These are phyloP conservation scores for Ganoderma sp. DNA, from an alignment of 1,284 basidiomycete genomes.

Conservation along the genomic window DNA sequence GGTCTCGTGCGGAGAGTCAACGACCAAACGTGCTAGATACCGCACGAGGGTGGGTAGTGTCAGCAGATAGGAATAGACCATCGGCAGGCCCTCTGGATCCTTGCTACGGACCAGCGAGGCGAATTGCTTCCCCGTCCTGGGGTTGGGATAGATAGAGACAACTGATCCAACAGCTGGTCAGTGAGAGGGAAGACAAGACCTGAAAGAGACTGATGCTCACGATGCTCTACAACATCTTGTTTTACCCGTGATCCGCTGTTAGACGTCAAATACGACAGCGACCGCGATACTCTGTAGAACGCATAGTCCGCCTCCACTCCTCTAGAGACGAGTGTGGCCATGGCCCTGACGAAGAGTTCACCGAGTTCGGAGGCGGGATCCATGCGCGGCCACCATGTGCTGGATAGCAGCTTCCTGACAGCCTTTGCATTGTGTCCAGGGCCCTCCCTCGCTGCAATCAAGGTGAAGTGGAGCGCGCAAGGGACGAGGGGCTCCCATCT, in stretches of 20 bases:
- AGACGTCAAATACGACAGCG: slow-evolving; percentile 6
- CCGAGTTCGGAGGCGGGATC: slow-evolving; percentile 14
- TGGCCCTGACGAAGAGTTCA: slow-evolving; percentile 20
- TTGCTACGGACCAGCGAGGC: slow-evolving; percentile 6
- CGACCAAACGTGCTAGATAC: slow-evolving; percentile 11
- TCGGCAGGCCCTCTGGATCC: slow-evolving; percentile 8
- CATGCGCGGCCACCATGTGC: too few relatives aligned
- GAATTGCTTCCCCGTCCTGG: neutral
- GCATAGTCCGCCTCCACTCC: neutral
- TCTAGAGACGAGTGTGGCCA: slow-evolving; percentile 21
- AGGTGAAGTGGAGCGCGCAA: slow-evolving; percentile 18
- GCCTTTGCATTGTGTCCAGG: slow-evolving; percentile 1
- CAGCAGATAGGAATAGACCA: slow-evolving; percentile 14
- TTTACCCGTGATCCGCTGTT: slow-evolving; percentile 10
- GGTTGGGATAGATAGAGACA: slow-evolving; percentile 7
- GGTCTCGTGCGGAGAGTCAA: slow-evolving; percentile 11
- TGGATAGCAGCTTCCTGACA: too few relatives aligned
- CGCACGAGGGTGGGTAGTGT: neutral
- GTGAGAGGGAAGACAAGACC: neutral
- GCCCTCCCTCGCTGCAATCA: slow-evolving; percentile 14
- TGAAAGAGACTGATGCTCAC: neutral
- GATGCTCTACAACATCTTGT: slow-evolving; percentile 8
- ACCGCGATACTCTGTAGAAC: slow-evolving; percentile 11
- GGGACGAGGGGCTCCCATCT: slow-evolving; percentile 20
- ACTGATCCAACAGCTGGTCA: neutral